These are phyloP conservation scores for Cicer chorassanicum DNA, from an alignment of 306 rosid genomes.

Conservation along the genomic window DNA sequence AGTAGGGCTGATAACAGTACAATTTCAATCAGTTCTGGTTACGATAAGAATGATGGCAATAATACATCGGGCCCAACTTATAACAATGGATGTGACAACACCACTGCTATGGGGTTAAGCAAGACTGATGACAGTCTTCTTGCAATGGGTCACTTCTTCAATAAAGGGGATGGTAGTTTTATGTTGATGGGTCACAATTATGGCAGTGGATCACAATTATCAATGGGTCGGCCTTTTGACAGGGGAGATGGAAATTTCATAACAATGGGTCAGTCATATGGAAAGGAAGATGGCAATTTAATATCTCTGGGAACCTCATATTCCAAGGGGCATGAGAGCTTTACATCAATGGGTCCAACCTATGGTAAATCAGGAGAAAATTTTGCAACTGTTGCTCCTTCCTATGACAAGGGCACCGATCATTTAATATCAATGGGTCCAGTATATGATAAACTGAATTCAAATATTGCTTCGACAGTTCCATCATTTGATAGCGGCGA, in stretches of 20 bases:
- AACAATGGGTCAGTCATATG: conserved; percentile 78
- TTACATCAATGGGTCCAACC: conserved; percentile 64
- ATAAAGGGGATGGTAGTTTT: conserved; percentile 72
- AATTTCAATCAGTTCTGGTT: conserved; percentile 58
- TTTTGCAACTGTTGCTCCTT: conserved; percentile 67
- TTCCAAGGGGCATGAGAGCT: conserved; percentile 67
- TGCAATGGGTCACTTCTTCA: conserved; percentile 65
- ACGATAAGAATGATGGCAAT: conserved; percentile 59
- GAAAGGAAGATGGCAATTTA: conserved; percentile 62
- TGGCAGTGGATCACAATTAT: conserved; percentile 44
- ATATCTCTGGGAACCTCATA: conserved; percentile 70
- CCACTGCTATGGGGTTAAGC: conserved; percentile 55
- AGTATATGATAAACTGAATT: conserved; percentile 61
- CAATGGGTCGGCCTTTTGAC: conserved; percentile 74
- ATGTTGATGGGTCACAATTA: conserved; percentile 73
- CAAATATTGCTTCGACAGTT: conserved; percentile 56
- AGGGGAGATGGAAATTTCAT: conserved; percentile 74
- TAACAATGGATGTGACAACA: conserved; percentile 53
- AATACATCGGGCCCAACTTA: conserved; percentile 66
- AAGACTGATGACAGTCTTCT: conserved; percentile 65
- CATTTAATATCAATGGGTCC: conserved; percentile 64
- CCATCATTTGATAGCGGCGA: conserved; percentile 62
- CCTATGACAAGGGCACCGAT: conserved; percentile 58
- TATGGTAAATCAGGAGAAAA: conserved; percentile 64
- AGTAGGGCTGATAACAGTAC: conserved; percentile 56